Conservation (phyloP, 2,329 filamentous ascomycete genomes). For the Aspergillus piperis region DNA sequence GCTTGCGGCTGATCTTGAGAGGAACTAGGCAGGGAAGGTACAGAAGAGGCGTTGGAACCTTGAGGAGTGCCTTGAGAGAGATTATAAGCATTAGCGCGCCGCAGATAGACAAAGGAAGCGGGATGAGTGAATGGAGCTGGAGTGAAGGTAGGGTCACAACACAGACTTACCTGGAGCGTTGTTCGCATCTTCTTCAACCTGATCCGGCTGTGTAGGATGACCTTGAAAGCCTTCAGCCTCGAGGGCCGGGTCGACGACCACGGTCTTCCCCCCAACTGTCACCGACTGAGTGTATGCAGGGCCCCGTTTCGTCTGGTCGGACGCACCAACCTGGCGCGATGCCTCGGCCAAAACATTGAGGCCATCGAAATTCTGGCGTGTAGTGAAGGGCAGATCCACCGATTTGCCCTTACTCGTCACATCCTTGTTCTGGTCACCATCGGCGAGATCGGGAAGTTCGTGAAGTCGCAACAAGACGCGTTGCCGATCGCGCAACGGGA, state of each 20-base stretch:
- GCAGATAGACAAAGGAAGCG: constrained; percentile 2
- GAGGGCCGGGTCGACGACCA: constrained; percentile 46
- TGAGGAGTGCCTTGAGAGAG: constrained; percentile 33
- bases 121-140: background rate
- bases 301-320: constrained; percentile 48
- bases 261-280: constrained; percentile 44
- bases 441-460: constrained; percentile 62
- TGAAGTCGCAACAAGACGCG: constrained; percentile 72
- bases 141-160: background rate
- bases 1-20: constrained; percentile 36
- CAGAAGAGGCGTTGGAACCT: constrained; percentile 30
- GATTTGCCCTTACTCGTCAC: constrained; percentile 38
- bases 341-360: constrained; percentile 86
- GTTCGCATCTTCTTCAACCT: constrained; percentile 30
- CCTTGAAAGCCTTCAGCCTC: constrained; percentile 44
- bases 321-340: constrained; percentile 70
- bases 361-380: constrained; percentile 70
- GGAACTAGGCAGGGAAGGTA: constrained; percentile 36
- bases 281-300: constrained; percentile 43
- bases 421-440: constrained; percentile 43
- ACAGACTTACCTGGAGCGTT: constrained; percentile 26
- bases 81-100: constrained; percentile 18
- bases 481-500: constrained; percentile 72
- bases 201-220: constrained; percentile 29
- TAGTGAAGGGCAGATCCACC: constrained; percentile 47